Evolutionary conservation across 1,139 yeast genomes (phyloP).

Genomic region (Zygoascus hellenicus): DNA sequence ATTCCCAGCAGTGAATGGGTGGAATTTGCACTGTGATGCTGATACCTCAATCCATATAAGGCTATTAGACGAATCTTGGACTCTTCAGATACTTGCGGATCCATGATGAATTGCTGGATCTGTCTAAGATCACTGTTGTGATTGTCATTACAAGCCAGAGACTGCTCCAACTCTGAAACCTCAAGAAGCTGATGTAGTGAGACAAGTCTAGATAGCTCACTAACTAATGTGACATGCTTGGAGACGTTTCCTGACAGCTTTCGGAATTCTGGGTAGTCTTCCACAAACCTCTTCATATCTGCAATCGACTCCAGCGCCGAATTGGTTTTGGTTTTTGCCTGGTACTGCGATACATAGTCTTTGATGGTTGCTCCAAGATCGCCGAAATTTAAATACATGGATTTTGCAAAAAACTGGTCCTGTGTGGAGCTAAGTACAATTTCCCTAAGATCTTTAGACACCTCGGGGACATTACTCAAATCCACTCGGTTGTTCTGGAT

Average conservation of each 20-base stretch:
- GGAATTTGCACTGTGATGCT: constrained; percentile 40
- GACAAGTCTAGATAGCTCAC: constrained; percentile 69
- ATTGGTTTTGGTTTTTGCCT: constrained; percentile 68
- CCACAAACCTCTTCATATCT: constrained; percentile 85
- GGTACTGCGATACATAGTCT: constrained; percentile 77
- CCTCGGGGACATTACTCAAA: constrained; percentile 43
- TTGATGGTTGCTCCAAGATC: constrained; percentile 88
- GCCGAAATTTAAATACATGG: constrained; percentile 89
- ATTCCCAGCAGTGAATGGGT: constrained; percentile 35
- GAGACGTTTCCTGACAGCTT: constrained; percentile 85
- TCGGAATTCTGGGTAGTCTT: constrained; percentile 88
- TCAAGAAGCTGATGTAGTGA: constrained; percentile 66
- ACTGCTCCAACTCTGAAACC: constrained; percentile 85
- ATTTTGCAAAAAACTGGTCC: constrained; percentile 70
- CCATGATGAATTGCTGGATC: constrained; percentile 40
- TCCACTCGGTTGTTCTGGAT: constrained; percentile 76
- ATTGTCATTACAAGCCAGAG: constrained; percentile 61
- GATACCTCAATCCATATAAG: constrained; percentile 67
- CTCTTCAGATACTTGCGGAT: constrained; percentile 30
- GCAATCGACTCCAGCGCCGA: constrained; percentile 68
- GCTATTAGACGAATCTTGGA: constrained; percentile 59
- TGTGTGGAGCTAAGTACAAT: constrained; percentile 60
- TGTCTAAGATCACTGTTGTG: constrained; percentile 47
- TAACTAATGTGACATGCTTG: constrained; percentile 84
- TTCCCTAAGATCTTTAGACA: constrained; percentile 47